Base-by-base conservation (phyloP, 2,329 filamentous ascomycete species). In the Diaporthe vexans region DNA sequence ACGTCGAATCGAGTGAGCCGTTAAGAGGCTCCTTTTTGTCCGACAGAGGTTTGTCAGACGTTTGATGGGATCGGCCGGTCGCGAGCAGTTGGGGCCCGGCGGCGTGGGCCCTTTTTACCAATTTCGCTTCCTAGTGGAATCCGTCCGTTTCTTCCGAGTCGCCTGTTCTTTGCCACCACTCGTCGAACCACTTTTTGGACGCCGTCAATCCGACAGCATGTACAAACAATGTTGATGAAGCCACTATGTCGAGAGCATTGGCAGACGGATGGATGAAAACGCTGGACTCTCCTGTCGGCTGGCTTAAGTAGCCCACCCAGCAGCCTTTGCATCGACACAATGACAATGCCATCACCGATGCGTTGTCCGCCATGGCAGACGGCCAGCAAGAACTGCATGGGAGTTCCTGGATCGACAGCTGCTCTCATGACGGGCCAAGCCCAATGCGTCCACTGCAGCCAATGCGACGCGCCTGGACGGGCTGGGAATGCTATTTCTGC, bases 161-260 rank as follows among this genome's bases (percentile, higher is more conserved):
- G 73, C 68, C 72, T 75, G 74, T 75, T 75, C 68, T 74, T 74
- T 74, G 74, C 74, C 74, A 75, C 74, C 37, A n/a, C 70, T 63
- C 57, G 57, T 75, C 74, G 74, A 69, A 75, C 74, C 74, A 75
- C 74, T 74, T 74, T 75, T 61, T 24, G 46, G 29, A 29, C 21
- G 63, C 63, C 46, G 63, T 52, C 46, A 67, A 67, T 67, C 63
- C 15, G 63, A 67, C 29, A 52, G 63, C 63, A 17, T 26, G 63
- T 37, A 54, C 33, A n/a, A 54, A 46, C 70, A 46, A 56, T 43
- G 43, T 21, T 52, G 56, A 63, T 72, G 54, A 72, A 52, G 69
- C 69, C 63, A 68, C 63, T 40, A 68, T 68, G 17, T 68, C 29
- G 63, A 68, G 63, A 40, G 46, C 33, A 40, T 68, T 68, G 63